Percentiles rank a stretch among this genome's conserved stretches.
Conservation (phyloP, 1,284 basidiomycete genomes). For the Puccinia polysora region DNA sequence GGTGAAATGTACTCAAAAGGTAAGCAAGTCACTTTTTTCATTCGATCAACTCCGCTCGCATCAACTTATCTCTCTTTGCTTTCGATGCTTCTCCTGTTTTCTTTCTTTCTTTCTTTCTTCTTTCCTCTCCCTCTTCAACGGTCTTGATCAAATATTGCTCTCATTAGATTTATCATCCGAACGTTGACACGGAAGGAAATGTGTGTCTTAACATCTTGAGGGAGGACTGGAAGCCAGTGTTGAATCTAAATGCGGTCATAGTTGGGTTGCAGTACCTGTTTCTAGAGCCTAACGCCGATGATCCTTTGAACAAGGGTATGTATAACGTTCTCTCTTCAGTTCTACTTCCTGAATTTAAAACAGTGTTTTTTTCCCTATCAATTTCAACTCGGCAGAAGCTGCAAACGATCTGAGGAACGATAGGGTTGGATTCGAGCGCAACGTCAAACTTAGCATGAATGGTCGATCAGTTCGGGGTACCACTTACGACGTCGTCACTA, state of each 20-base stretch:
- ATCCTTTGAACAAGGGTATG: constrained; percentile 95
- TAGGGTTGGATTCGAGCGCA: constrained; percentile 70
- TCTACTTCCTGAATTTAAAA: no score
- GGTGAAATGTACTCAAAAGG: constrained; percentile 93
- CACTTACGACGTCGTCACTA: constrained; percentile 67
- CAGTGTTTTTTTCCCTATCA: constrained; percentile 2
- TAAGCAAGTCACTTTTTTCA: constrained; percentile 55
- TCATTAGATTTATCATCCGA: constrained; percentile 92
- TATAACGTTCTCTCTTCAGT: constrained; percentile 15
- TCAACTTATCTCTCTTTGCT: no score
- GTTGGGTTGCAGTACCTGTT: constrained; percentile 97
- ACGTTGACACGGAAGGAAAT: constrained; percentile 93
- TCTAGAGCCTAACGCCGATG: constrained; percentile 96
- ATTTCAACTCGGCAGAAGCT: constrained; percentile 64
- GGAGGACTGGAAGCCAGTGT: constrained; percentile 99
- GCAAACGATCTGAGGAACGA: constrained; percentile 83
- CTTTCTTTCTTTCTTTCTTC: no score
- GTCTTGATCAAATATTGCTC: neutral
- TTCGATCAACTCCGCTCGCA: no score
- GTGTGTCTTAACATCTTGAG: constrained; percentile 91
- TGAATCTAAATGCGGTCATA: constrained; percentile 95
- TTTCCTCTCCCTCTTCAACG: neutral
- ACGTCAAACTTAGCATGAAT: constrained; percentile 77
- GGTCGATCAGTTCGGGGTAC: constrained; percentile 70
- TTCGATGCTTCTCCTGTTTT: no score